Evolutionary conservation across 495 filamentous ascomycete genomes (phyloP).

Genomic region (Talaromyces ruber): DNA sequence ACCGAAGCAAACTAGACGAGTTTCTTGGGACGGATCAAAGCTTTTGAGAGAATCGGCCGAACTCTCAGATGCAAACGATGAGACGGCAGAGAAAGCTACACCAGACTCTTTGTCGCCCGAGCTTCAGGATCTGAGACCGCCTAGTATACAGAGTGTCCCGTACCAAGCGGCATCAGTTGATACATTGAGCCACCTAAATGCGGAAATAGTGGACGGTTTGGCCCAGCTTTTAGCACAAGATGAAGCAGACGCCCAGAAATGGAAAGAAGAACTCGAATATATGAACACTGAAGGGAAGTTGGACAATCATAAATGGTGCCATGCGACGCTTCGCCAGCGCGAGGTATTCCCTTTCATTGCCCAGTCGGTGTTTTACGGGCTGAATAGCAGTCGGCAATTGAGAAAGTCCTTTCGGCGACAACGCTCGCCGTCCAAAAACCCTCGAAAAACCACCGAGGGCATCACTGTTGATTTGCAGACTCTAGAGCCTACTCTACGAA

Average conservation of each 20-base stretch:
- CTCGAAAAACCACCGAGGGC: conserved; percentile 4
- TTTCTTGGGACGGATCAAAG: conserved; percentile 39
- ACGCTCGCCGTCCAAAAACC: conserved; percentile 11
- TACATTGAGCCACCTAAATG: conserved; percentile 32
- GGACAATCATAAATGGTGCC: conserved; percentile 30
- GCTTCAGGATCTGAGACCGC: background rate
- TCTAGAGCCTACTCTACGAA: conserved; percentile 24
- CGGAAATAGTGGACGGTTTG: conserved; percentile 32
- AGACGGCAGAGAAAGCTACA: background rate
- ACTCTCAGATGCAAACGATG: background rate
- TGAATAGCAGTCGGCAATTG: conserved; percentile 57
- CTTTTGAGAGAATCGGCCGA: conserved; percentile 20
- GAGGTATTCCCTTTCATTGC: conserved; percentile 50
- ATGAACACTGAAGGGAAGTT: conserved; percentile 31
- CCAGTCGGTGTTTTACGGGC: conserved; percentile 65
- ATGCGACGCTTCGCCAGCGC: conserved; percentile 30
- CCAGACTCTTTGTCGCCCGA: background rate
- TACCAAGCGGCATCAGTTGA: conserved; percentile 20
- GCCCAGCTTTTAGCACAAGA: conserved; percentile 25
- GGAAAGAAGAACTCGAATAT: conserved; percentile 30
- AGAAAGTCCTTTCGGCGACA: conserved; percentile 54
- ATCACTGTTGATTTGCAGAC: conserved; percentile 21
- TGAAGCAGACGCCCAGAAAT: conserved; percentile 28
- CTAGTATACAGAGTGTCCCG: conserved; percentile 4
- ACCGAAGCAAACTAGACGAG: conserved; percentile 28